A percentile compares a stretch with the other conserved stretches of the same genome.
Conservation (phyloP, 2,329 filamentous ascomycete genomes). For the Xylaria sp. region DNA sequence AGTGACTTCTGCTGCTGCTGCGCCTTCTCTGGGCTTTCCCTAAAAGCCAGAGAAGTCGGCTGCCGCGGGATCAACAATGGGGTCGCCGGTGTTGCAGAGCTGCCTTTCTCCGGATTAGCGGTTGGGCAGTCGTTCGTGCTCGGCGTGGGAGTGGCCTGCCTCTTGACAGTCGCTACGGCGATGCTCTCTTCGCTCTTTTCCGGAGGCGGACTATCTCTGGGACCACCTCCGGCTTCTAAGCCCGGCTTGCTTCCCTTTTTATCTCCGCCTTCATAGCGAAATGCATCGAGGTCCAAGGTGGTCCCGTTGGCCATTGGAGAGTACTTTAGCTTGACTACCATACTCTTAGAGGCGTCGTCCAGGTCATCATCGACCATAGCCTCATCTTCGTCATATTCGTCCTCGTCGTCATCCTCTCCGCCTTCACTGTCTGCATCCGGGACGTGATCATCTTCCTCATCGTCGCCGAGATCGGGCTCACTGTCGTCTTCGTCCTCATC, state of each 20-base stretch:
- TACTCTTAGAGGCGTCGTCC: conserved; percentile 63
- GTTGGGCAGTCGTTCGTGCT: conserved; percentile 10
- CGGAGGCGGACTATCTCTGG: conserved; percentile 28
- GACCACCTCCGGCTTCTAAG: conserved; percentile 14
- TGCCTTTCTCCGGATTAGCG: conserved; percentile 21
- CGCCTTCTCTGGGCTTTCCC: conserved; percentile 70
- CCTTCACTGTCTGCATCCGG: conserved; percentile 69
- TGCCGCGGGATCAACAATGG: conserved; percentile 48
- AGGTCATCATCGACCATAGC: conserved; percentile 65
- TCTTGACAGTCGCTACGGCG: conserved; percentile 46
- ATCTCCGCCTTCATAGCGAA: conserved; percentile 46
- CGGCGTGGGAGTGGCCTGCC: conserved; percentile 45
- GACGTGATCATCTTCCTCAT: conserved; percentile 75
- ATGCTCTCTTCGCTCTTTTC: conserved; percentile 49
- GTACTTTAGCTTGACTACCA: conserved; percentile 78
- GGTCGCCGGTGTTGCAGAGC: conserved; percentile 44
- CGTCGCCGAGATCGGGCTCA: conserved; percentile 78
- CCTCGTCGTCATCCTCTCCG: conserved; percentile 61
- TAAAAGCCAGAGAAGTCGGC: conserved; percentile 65
- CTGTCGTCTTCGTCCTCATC: conserved; percentile 75
- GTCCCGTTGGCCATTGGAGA: conserved; percentile 53
- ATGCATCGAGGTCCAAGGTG: conserved; percentile 49
- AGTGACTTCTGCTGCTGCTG: conserved; percentile 43
- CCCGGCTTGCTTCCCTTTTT: conserved; percentile 39
- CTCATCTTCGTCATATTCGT: conserved; percentile 61